Evolutionary conservation across 257 asterid species (phyloP).

Genomic region (Penstemon barbatus): DNA sequence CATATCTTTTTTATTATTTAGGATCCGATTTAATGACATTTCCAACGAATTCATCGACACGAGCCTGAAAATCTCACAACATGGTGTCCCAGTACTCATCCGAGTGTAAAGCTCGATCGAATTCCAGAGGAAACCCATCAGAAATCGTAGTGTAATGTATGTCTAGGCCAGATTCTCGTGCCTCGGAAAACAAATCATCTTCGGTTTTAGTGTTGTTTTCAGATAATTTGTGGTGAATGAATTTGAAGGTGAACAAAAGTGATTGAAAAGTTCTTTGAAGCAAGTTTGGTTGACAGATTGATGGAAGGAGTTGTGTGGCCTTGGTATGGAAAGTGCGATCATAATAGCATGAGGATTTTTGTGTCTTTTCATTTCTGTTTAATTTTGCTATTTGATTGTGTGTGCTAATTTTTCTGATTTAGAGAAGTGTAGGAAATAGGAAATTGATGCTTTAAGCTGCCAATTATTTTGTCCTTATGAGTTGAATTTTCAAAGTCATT

Average conservation of each 20-base stretch:
- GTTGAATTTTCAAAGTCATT: neutral
- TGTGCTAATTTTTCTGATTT: neutral
- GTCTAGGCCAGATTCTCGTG: slow-evolving; percentile 49
- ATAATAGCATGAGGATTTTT: slow-evolving; percentile 51
- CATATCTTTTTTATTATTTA: no score
- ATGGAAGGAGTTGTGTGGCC: slow-evolving; percentile 68
- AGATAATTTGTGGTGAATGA: slow-evolving; percentile 49
- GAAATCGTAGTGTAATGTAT: slow-evolving; percentile 46
- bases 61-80: slow-evolving; percentile 33
- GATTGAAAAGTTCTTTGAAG: slow-evolving; percentile 58
- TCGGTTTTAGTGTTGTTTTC: slow-evolving; percentile 6
- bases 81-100: slow-evolving; percentile 36
- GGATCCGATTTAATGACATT: slow-evolving; percentile 36
- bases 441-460: neutral
- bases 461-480: neutral
- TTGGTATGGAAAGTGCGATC: slow-evolving; percentile 61
- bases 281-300: slow-evolving; percentile 57
- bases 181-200: slow-evolving; percentile 33
- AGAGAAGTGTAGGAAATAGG: neutral
- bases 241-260: slow-evolving; percentile 55
- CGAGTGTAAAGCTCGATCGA: slow-evolving; percentile 29
- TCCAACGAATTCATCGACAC: slow-evolving; percentile 47
- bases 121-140: slow-evolving; percentile 53
- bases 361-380: neutral
- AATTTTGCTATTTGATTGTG: neutral